Base-by-base conservation (phyloP, 495 filamentous ascomycete species). In the Immersiella caudata region DNA sequence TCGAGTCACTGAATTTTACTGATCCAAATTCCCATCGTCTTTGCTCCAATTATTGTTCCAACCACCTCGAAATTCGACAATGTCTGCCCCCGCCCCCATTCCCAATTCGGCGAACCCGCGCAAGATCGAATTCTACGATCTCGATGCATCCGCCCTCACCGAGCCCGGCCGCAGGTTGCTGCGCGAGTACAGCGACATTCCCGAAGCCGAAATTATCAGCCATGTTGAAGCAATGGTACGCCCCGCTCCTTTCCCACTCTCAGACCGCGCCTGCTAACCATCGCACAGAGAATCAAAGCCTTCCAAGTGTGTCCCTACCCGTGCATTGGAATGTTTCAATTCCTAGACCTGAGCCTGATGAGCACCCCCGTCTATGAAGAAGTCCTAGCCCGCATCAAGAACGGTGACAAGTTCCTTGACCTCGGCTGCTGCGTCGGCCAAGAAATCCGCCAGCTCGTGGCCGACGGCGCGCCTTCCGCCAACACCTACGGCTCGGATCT, bases 341-440 rank as follows among this genome's bases (percentile, higher is more conserved):
- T 79, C 68, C 69, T 82, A 14, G 71, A 77, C 62, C 72, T 81
- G 46, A 67, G 58, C 26, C 66, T 78, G 50, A 69, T 68, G 18
- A 70, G 68, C 1, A 65, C 67, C 0, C 62, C 66, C 1, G 1
- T 40, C 25, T 76, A 79, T 69, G 58, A 60, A 33, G 57, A 64
- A 6, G 57, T 79, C 33, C 29, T 75, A 2, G 61, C 69, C 12
- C 69, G 70, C 24, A 46, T 75, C 11, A 68, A 69, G 33, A 49
- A 54, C 9, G 70, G 68, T 8, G 69, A 72, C 6, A 74, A 65
- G 11, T 75, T 86, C 27, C 75, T 87, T 11, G 84, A 86, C 25
- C 69, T 85, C 0, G 83, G 84, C 0, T 85, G 81, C 64, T 84
- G 80, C 25, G 75, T 85, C 27, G 84, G 82, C 11, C 81, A 85